These are phyloP conservation scores for Hippophae gyantsensis DNA, from an alignment of 306 rosid genomes.

Conservation along the genomic window DNA sequence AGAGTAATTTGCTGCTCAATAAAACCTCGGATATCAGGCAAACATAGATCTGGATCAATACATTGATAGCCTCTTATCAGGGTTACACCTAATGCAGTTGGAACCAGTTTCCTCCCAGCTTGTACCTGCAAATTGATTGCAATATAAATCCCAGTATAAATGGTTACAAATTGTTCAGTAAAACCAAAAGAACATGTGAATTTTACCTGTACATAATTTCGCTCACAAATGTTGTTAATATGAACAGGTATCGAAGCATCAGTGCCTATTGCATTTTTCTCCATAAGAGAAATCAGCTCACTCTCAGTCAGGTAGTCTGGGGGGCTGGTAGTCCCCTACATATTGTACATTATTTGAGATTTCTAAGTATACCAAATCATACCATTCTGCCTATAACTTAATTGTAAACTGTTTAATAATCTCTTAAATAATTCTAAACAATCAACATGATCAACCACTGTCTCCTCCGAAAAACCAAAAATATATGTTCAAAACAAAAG, in stretches of 20 bases:
- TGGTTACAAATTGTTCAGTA: not conserved
- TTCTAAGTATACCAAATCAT: constrained; percentile 2
- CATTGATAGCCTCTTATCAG: constrained; percentile 89
- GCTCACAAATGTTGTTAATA: constrained; percentile 92
- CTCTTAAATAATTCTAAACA: too few species aligned
- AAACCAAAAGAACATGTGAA: not conserved
- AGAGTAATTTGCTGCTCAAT: constrained; percentile 97
- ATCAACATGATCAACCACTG: too few species aligned
- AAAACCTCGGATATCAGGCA: constrained; percentile 97
- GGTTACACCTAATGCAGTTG: constrained; percentile 80
- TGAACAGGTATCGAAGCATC: constrained; percentile 96
- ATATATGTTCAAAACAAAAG: too few species aligned
- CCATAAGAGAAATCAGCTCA: constrained; percentile 94
- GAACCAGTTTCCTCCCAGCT: constrained; percentile 83
- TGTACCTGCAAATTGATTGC: constrained; percentile 61
- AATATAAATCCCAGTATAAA: constrained; percentile 19
- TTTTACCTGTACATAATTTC: constrained; percentile 90
- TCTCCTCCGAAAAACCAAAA: too few species aligned
- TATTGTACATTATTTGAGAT: constrained; percentile 21
- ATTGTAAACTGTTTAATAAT: too few species aligned
- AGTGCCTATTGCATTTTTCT: constrained; percentile 91
- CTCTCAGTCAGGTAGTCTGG: constrained; percentile 91
- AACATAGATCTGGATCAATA: constrained; percentile 90
- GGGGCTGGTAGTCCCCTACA: constrained; percentile 73
- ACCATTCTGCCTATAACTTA: constrained; percentile 1